phyloP scores from a whole-genome alignment of 306 rosid genomes.

The Hippophae tibetana region DNA sequence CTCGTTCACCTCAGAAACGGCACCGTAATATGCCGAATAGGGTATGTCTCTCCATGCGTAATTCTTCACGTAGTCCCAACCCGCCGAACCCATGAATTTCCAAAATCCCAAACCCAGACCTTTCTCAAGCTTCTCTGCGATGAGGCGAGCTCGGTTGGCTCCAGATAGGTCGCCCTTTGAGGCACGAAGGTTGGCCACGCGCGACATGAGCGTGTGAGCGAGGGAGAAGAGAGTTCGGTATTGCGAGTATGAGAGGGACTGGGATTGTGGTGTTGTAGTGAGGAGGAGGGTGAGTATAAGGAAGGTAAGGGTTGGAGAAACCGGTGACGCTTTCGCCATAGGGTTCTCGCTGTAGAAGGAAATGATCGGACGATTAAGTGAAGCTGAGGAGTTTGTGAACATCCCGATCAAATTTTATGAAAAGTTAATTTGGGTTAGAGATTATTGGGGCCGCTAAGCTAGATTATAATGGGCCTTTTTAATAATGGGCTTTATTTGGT shows the following conservation, averaged over 20 bases:
- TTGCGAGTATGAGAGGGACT: conserved; percentile 34
- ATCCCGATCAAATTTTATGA: no score
- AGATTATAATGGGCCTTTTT: no score
- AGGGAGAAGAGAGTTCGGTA: conserved; percentile 44
- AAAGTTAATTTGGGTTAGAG: no score
- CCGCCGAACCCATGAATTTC: conserved; percentile 40
- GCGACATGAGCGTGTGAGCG: conserved; percentile 50
- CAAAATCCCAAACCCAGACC: conserved; percentile 39
- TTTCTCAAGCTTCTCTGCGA: conserved; percentile 42
- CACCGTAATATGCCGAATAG: conserved; percentile 37
- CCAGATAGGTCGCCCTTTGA: conserved; percentile 58
- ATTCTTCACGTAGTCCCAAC: conserved; percentile 54
- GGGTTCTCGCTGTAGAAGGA: not conserved
- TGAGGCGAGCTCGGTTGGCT: conserved; percentile 37
- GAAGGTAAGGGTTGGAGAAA: conserved; percentile 21
- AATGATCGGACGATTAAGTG: not conserved
- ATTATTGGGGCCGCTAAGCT: no score
- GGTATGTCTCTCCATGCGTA: conserved; percentile 48
- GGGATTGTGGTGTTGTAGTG: conserved; percentile 31
- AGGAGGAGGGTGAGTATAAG: conserved; percentile 30
- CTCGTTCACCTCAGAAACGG: conserved; percentile 45
- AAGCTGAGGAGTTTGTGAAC: not conserved
- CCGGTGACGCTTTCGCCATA: conserved; percentile 37
- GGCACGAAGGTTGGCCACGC: conserved; percentile 68
- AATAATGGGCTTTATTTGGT: no score